Base-by-base conservation (phyloP, 305 asterid genomes). In the Solanum hybrid region DNA sequence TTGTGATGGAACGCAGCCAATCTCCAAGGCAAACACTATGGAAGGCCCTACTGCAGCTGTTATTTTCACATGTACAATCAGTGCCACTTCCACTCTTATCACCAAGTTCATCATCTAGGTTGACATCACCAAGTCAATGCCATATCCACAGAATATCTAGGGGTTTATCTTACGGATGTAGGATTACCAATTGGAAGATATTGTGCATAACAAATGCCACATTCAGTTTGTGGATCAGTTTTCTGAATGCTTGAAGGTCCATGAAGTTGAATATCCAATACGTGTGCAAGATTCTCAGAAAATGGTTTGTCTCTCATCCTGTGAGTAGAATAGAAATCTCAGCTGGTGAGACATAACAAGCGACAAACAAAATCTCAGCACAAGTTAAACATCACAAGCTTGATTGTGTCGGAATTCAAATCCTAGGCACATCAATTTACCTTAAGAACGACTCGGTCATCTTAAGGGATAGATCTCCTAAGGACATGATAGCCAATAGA, bases 181-280 rank as follows among this genome's bases (percentile, higher is more conserved):
- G n/a, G 87, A 67, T 89, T 94, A 96, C 99, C 99, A 80, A 93
- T 89, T 9, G 99, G 99, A 86, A 97, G 97, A 92, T 92, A 91
- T 85, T 95, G 98, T 34, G 99, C 95, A 93, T 96, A 97, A 87
- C 99, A 97, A 90, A 97, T 94, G 90, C 98, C 98, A 71, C 99
- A 97, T 92, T 97, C 99, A 69, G 91, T 87, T 91, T 93, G 96
- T 92, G 93, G 94, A 87, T 95, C 97, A 22, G 89, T 92, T 93
- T 93, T 92, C 89, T 90, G 89, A 67, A 86, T 87, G 81, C 87
- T 80, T 13, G 94, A 94, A 91, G 95, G 96, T 90, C 90, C 90
- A 77, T 92, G 96, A 85, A 95, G 92, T 91, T 90, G 94, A 91
- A 93, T 91, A 78, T 93, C 95, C 89, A 96, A 92, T 89, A 96